Evolutionary conservation across 768 basidiomycete species (phyloP).

Genomic region (Rhodosporidiobolus odoratus): DNA sequence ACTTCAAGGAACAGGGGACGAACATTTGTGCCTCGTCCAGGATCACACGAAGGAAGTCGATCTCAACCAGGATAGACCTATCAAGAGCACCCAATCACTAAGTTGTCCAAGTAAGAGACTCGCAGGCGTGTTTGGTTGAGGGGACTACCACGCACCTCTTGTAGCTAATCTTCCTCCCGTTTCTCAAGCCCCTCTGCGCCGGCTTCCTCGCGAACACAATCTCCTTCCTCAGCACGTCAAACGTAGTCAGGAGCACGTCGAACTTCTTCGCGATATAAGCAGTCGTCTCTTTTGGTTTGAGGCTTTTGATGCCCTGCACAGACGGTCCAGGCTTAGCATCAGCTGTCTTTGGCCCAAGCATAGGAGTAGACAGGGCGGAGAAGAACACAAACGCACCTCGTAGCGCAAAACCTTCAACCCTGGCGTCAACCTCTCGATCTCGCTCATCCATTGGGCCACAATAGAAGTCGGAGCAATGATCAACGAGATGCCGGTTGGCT

Average conservation of each 20-base stretch:
- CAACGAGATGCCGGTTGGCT: conserved; percentile 45
- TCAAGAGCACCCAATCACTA: too few relatives aligned
- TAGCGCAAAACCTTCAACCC: conserved; percentile 47
- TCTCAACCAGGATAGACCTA: conserved; percentile 36
- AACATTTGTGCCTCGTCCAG: conserved; percentile 50
- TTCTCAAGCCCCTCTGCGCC: conserved; percentile 21
- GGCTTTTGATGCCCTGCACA: conserved; percentile 8
- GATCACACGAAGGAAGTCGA: conserved; percentile 44
- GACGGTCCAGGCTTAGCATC: too few relatives aligned
- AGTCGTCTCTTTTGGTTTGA: conserved; percentile 5
- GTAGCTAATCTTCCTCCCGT: conserved; percentile 24
- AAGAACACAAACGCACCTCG: conserved; percentile 32
- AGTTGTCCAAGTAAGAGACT: not conserved
- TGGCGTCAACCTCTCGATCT: conserved; percentile 48
- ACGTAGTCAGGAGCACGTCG: conserved; percentile 41
- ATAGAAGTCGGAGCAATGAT: conserved; percentile 49
- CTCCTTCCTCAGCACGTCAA: conserved; percentile 39
- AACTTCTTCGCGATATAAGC: conserved; percentile 12
- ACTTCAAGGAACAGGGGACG: not conserved
- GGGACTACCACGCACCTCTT: not conserved
- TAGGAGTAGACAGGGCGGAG: not conserved
- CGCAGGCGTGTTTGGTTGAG: too few relatives aligned
- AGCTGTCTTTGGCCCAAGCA: too few relatives aligned
- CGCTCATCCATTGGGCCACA: conserved; percentile 48
- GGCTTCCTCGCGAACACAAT: conserved; percentile 38